Base-by-base conservation (phyloP, 345 rosid species). In the Cardiospermum halicacabum region DNA sequence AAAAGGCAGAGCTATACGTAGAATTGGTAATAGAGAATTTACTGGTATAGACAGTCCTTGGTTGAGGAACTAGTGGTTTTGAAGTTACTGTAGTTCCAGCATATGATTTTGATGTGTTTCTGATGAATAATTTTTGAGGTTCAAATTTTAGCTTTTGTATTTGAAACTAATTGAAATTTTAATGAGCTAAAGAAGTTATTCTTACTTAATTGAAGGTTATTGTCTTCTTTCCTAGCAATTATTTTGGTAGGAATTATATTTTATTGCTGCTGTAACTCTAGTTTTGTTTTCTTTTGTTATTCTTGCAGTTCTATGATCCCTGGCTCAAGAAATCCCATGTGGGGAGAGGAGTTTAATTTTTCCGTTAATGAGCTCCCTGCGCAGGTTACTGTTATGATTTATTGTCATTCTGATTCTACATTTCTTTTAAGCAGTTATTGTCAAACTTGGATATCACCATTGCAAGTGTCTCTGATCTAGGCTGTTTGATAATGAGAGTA, bases 271-370 rank as follows among this genome's bases (percentile, higher is more conserved):
- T 21, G 28, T 25, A 26, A 48, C 49, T 11, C 13, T 56, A 36
- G 61, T 59, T 36, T 18, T 45, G 39, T 39, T 78, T 65, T 47
- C 51, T 27, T 69, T 25, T 69, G 42, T 73, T 71, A 9, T 65
- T 74, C 55, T 71, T 69, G 67, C 81, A 94, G 96, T 78, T 94
- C 97, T 36, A 94, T 94, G 99, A 84, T 94, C 69, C 97, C 96
- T 67, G 95, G 96, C 78, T 89, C 97, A 65, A 84, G 97, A 84
- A 87, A 94, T 82, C 99, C 99, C 31, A 82, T 94, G 97, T 94
- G 97, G 99, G 97, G 97, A 61, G 99, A 94, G 77, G 96, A 94
- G 83, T 91, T 94, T 74, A 83, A 91, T 75, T 89, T 94, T 72
- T 82, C 90, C 55, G 87, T 80, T 37, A 96, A 91, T 60, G 86